Conservation (phyloP, 768 basidiomycete species). For the Podaxis sp. region DNA sequence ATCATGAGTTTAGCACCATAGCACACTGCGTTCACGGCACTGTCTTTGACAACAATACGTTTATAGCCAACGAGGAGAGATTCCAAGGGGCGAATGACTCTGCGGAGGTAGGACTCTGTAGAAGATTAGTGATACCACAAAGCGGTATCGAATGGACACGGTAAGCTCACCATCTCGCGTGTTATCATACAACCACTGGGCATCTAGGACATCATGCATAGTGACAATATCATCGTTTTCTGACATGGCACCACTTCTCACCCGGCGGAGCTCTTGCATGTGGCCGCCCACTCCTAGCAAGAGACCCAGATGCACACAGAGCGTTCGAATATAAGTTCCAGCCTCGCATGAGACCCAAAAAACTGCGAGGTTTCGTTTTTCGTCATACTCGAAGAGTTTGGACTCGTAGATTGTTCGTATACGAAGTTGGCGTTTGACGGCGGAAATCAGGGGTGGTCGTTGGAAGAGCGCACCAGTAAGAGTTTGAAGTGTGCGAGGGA, state of each 20-base stretch:
- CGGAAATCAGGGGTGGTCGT: conserved; percentile 97
- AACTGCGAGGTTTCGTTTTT: conserved; percentile 92
- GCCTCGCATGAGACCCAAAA: conserved; percentile 99
- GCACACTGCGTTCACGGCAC: conserved; percentile 98
- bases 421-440: conserved; percentile 96
- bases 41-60: conserved; percentile 98
- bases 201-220: conserved; percentile 99
- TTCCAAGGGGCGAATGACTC: conserved; percentile 93
- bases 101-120: conserved; percentile 91
- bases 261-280: conserved; percentile 97
- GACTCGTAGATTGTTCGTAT: conserved; percentile 97
- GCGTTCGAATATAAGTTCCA: conserved; percentile 93
- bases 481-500: conserved; percentile 94
- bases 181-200: conserved; percentile 98
- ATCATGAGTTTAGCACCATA: conserved; percentile 99
- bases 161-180: conserved; percentile 80
- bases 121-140: conserved; percentile 5
- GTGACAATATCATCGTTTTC: conserved; percentile 99
- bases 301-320: conserved; percentile 96
- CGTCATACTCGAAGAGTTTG: conserved; percentile 94
- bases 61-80: conserved; percentile 94
- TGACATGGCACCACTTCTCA: conserved; percentile 92
- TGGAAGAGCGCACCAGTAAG: conserved; percentile 98
- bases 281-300: conserved; percentile 97
- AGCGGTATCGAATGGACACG: background rate